Evolutionary conservation across 352 stramenopile genomes (phyloP).

Genomic region (Saprolegnia parasitica): DNA sequence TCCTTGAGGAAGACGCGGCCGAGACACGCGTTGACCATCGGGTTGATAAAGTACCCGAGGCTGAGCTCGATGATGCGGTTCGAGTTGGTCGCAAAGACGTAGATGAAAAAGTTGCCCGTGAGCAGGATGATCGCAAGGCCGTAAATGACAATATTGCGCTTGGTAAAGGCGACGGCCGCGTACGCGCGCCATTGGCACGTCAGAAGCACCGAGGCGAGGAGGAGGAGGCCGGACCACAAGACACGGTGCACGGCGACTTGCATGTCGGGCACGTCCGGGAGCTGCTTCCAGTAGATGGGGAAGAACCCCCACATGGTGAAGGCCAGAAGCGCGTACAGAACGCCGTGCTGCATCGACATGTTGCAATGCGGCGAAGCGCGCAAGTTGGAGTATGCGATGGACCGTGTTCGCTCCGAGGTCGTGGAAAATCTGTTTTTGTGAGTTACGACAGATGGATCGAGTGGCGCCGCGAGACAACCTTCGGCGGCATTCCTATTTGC

Average conservation of each 20-base stretch:
- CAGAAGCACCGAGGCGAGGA: not conserved
- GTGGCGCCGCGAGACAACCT: no score
- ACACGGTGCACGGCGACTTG: constrained; percentile 20
- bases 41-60: constrained; percentile 24
- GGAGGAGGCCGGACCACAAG: constrained; percentile 17
- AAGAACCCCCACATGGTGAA: constrained; percentile 4
- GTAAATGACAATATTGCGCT: constrained; percentile 1
- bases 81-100: not conserved
- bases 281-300: constrained; percentile 28
- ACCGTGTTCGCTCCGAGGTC: no score
- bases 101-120: constrained; percentile 7
- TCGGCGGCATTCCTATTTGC: no score
- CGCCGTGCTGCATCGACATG: not conserved
- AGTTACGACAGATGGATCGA: no score
- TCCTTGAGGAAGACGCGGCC: constrained; percentile 18
- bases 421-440: no score
- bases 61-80: constrained; percentile 23
- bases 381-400: no score
- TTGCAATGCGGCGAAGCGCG: no score
- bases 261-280: constrained; percentile 6
- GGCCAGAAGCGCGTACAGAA: not conserved
- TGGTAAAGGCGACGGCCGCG: not conserved
- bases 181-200: constrained; percentile 7
- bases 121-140: not conserved
- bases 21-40: constrained; percentile 17